Percentiles rank a stretch among this genome's conserved stretches.
These are phyloP conservation scores for Uronychia binucleata DNA, from an alignment of 73 alveolate species.

Conservation along the genomic window DNA sequence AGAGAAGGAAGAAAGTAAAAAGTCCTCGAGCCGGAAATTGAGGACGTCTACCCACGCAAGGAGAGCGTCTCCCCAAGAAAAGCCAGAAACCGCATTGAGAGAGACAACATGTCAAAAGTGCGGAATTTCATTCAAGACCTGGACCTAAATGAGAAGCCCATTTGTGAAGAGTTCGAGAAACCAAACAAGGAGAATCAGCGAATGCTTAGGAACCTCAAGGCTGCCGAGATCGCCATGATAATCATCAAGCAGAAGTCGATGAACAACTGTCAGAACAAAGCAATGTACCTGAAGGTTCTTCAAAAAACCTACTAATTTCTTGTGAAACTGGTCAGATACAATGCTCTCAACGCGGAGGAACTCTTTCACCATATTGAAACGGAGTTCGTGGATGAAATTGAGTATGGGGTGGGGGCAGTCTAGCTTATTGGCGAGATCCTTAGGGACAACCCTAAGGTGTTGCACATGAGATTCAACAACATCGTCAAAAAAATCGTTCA, in stretches of 20 bases:
- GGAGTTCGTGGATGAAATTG: conserved; percentile 6
- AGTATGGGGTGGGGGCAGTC: conserved; percentile 22
- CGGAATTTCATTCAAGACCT: neutral
- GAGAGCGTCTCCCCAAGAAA: no score
- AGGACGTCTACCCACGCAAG: no score
- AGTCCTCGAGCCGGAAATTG: no score
- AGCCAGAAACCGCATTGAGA: no score
- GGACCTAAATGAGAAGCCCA: neutral
- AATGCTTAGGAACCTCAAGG: conserved; percentile 39
- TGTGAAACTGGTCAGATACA: conserved; percentile 11
- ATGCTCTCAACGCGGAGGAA: neutral
- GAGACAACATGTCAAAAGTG: no score
- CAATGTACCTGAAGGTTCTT: conserved; percentile 9
- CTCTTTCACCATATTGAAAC: conserved; percentile 4
- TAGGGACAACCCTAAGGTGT: conserved; percentile 17
- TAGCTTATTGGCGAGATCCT: conserved; percentile 34
- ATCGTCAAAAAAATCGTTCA: conserved; percentile 11
- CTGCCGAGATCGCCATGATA: conserved; percentile 29
- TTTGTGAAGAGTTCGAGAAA: conserved; percentile 6
- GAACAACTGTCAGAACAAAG: neutral
- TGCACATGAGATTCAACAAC: conserved; percentile 6
- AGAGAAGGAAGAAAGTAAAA: no score
- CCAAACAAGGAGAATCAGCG: conserved; percentile 27
- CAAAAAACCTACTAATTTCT: conserved; percentile 10
- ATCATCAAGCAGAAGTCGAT: conserved; percentile 27